These are phyloP conservation scores for Fusarium sp. DNA, from an alignment of 2,329 filamentous ascomycete species.

Conservation along the genomic window DNA sequence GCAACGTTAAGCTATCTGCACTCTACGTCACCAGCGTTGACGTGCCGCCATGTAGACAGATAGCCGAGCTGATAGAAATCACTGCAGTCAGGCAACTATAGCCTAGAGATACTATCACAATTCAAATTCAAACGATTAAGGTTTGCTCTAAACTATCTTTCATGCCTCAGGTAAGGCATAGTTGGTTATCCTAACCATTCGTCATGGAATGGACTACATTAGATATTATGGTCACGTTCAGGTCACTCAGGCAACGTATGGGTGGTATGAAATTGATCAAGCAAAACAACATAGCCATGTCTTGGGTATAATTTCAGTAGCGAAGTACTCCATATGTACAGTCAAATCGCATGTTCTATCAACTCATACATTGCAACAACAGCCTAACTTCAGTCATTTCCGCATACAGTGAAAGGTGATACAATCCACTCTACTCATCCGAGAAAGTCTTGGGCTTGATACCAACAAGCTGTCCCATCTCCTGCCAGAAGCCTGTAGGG, in stretches of 20 bases:
- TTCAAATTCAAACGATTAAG: not conserved
- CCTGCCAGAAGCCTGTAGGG: conserved; percentile 68
- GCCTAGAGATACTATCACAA: not conserved
- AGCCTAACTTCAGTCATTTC: conserved; percentile 14
- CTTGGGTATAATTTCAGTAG: conserved; percentile 46
- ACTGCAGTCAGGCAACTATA: not conserved
- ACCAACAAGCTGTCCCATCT: conserved; percentile 56
- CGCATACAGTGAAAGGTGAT: not conserved
- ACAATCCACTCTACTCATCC: conserved; percentile 6
- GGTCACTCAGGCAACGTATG: not conserved
- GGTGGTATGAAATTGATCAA: not conserved
- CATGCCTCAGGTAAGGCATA: not conserved
- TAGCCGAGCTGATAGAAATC: not conserved
- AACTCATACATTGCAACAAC: conserved; percentile 26
- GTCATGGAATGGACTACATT: not conserved
- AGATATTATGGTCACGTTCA: not conserved
- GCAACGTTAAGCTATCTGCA: not conserved
- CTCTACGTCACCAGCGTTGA: conserved; percentile 12
- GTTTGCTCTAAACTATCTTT: not conserved
- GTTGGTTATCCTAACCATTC: not conserved
- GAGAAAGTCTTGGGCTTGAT: conserved; percentile 24
- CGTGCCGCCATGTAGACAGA: not conserved
- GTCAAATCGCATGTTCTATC: conserved; percentile 28
- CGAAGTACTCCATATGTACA: conserved; percentile 25
- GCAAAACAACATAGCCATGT: conserved; percentile 31